Conservation (phyloP, 352 stramenopile genomes). For the Nothophytophthora sp. region DNA sequence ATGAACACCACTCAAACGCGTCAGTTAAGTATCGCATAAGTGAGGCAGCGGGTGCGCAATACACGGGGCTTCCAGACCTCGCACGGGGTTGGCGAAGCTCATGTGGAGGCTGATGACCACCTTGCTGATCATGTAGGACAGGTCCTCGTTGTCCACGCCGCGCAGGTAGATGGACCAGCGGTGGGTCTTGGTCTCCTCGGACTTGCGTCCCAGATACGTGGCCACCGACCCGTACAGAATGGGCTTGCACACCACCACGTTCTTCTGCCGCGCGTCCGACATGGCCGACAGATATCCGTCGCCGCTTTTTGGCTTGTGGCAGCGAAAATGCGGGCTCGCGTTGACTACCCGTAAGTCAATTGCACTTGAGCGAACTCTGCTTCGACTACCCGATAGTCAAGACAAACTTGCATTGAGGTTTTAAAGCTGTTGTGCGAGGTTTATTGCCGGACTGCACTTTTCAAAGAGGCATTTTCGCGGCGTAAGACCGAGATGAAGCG, state of each 20-base stretch:
- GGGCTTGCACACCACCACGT: conserved; percentile 90
- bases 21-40: conserved; percentile 23
- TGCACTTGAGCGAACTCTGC: not conserved
- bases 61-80: too few relatives aligned
- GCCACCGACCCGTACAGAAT: conserved; percentile 95
- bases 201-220: conserved; percentile 92
- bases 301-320: not conserved
- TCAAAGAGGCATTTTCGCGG: conserved; percentile 12
- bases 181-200: conserved; percentile 95
- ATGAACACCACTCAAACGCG: conserved; percentile 3
- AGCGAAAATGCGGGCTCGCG: not conserved
- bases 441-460: conserved; percentile 19
- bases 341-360: conserved; percentile 3
- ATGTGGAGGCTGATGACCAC: conserved; percentile 98
- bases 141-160: conserved; percentile 93
- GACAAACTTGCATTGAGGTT: too few relatives aligned
- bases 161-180: conserved; percentile 95
- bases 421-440: too few relatives aligned
- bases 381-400: conserved; percentile 11
- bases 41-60: too few relatives aligned
- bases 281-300: conserved; percentile 22
- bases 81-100: conserved; percentile 94
- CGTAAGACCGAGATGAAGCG: conserved; percentile 39
- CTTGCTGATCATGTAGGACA: conserved; percentile 95
- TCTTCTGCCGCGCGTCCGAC: conserved; percentile 74